Evolutionary conservation across 495 filamentous ascomycete genomes (phyloP).

Genomic region (Aspergillus panamensis): DNA sequence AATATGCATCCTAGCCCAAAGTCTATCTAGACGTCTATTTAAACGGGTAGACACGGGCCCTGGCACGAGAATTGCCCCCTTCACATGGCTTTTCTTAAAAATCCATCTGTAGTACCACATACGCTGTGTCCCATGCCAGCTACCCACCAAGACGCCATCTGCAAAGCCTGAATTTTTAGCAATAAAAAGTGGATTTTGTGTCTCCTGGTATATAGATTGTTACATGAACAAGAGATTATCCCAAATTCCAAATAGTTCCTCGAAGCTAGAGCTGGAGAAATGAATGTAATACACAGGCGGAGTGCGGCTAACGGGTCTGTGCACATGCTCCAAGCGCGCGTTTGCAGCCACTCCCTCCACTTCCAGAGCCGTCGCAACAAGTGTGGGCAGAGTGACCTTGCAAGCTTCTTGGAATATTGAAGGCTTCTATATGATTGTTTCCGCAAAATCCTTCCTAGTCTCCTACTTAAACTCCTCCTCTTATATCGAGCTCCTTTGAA

Average conservation of each 20-base stretch:
- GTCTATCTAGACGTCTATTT: no score
- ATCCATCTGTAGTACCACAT: neutral
- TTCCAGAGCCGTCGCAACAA: conserved; percentile 38
- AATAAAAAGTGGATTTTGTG: neutral
- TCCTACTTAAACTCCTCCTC: neutral
- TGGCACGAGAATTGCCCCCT: neutral
- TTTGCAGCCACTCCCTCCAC: conserved; percentile 36
- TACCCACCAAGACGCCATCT: neutral
- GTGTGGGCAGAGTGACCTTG: conserved; percentile 31
- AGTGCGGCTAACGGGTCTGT: conserved; percentile 23
- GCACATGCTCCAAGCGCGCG: conserved; percentile 37
- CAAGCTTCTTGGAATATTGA: conserved; percentile 25
- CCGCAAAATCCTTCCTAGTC: conserved; percentile 14
- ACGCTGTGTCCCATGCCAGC: neutral
- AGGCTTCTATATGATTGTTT: conserved; percentile 15
- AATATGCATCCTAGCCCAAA: no score
- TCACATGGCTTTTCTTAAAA: neutral
- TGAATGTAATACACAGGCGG: neutral
- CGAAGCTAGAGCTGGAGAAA: neutral
- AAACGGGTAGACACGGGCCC: no score
- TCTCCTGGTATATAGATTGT: no score
- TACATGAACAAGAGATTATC: no score
- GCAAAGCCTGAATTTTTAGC: neutral
- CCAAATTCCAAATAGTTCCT: no score
- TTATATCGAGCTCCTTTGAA: conserved; percentile 3